Conservation (phyloP, 176 grass and related monocot species). For the Carex scoparia region DNA sequence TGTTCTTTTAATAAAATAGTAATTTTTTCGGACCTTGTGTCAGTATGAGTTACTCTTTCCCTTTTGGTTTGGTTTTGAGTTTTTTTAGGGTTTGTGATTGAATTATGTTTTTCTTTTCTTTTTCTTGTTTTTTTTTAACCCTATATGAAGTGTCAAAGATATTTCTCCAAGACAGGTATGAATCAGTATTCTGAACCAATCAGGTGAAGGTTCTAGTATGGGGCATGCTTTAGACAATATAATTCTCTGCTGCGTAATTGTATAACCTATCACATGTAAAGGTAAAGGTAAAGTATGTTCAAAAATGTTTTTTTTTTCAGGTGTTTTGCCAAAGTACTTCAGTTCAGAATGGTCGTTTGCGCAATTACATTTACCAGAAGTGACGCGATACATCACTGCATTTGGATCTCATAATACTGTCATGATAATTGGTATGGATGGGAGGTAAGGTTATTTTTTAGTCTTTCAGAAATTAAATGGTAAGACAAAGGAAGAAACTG, state of each 20-base stretch:
- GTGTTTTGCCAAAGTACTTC: constrained; percentile 81
- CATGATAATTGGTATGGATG: constrained; percentile 92
- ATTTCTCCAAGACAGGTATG: background rate
- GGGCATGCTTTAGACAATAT: background rate
- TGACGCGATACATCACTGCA: constrained; percentile 78
- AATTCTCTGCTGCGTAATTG: background rate
- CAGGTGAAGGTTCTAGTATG: background rate
- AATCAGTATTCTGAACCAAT: background rate
- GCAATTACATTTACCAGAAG: constrained; percentile 88
- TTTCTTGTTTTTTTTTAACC: background rate
- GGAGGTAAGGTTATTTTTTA: constrained; percentile 48
- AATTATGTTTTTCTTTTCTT: background rate
- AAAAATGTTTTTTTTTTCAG: constrained; percentile 33
- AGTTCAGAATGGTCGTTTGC: constrained; percentile 98
- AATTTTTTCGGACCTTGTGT: background rate
- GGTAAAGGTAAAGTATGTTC: background rate
- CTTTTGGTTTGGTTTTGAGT: background rate
- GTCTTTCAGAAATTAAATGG: constrained; percentile 10
- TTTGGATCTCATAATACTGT: constrained; percentile 78
- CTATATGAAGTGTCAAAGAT: background rate
- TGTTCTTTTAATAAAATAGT: constrained; percentile 6
- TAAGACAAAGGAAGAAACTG: background rate
- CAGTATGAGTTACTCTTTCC: background rate
- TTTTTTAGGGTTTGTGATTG: background rate
- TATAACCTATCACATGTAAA: background rate